A percentile compares a stretch with the other conserved stretches of the same genome.
phyloP scores from a whole-genome alignment of 257 asterid genomes.

The Salvia splendens region DNA sequence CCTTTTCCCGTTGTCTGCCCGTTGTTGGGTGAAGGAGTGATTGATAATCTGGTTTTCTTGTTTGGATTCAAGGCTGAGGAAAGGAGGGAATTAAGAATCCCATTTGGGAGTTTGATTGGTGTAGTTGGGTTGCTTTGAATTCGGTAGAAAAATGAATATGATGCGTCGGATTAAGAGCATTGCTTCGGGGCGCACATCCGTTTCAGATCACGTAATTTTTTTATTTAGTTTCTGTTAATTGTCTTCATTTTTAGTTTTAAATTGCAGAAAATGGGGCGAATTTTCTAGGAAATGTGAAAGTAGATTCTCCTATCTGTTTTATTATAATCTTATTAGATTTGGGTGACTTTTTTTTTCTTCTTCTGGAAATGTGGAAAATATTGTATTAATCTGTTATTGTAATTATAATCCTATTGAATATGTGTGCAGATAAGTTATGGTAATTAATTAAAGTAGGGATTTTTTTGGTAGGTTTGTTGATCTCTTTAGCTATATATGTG shows the following conservation, averaged over 20 bases:
- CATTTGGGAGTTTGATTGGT: slow-evolving; percentile 25
- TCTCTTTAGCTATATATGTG: background rate
- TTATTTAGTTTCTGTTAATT: slow-evolving; percentile 1
- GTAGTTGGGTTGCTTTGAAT: slow-evolving; percentile 22
- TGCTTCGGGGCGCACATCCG: slow-evolving; percentile 92
- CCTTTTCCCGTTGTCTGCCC: background rate
- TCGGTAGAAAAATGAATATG: slow-evolving; percentile 59
- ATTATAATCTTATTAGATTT: background rate
- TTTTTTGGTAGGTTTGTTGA: background rate
- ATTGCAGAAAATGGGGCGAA: background rate
- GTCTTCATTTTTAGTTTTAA: slow-evolving; percentile 7
- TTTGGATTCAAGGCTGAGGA: slow-evolving; percentile 26
- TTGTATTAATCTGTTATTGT: background rate
- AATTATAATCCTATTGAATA: background rate
- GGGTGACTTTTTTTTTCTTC: too few species aligned
- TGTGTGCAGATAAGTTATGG: background rate
- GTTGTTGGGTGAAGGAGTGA: slow-evolving; percentile 25
- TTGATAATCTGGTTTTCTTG: background rate
- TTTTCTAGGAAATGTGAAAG: slow-evolving; percentile 19
- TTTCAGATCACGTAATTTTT: slow-evolving; percentile 86
- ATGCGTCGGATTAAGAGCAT: slow-evolving; percentile 98
- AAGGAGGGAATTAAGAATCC: slow-evolving; percentile 1
- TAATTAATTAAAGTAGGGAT: background rate
- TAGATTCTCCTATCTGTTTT: background rate
- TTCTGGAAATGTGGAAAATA: background rate